Evolutionary conservation across 768 basidiomycete genomes (phyloP).

Genomic region (Austroboletus festivus): DNA sequence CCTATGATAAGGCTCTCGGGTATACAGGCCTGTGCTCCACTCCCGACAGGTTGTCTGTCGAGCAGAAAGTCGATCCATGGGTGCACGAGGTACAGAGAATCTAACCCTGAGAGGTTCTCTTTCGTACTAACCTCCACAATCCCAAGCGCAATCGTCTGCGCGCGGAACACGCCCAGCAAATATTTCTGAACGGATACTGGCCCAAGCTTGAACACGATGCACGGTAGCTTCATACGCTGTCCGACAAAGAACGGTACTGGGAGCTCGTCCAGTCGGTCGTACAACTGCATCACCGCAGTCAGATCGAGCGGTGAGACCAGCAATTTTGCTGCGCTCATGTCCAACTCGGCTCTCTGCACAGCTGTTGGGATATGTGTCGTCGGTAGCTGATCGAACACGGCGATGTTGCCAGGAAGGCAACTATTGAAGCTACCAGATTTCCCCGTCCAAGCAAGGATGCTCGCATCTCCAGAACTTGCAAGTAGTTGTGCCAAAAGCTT

Average conservation of each 20-base stretch:
- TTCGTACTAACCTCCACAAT: slow-evolving; percentile 1
- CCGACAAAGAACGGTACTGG: neutral
- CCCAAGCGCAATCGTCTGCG: neutral
- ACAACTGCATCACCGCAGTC: neutral
- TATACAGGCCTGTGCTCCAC: slow-evolving; percentile 2
- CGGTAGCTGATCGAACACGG: neutral
- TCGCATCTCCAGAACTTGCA: slow-evolving; percentile 5
- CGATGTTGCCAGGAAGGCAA: slow-evolving; percentile 2
- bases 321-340: neutral
- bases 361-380: neutral
- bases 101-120: neutral
- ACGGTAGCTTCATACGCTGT: neutral
- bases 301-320: neutral
- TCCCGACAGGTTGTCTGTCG: neutral
- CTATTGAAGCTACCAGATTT: slow-evolving; percentile 5
- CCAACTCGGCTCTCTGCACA: neutral
- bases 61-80: slow-evolving; percentile 11
- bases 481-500: slow-evolving; percentile 7
- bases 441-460: slow-evolving; percentile 11
- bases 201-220: neutral
- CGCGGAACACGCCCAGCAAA: neutral
- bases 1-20: neutral
- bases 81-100: slow-evolving; percentile 1
- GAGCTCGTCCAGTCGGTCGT: neutral
- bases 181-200: neutral